These are phyloP conservation scores for Fraxinus platypoda DNA, from an alignment of 305 asterid genomes.

Conservation along the genomic window DNA sequence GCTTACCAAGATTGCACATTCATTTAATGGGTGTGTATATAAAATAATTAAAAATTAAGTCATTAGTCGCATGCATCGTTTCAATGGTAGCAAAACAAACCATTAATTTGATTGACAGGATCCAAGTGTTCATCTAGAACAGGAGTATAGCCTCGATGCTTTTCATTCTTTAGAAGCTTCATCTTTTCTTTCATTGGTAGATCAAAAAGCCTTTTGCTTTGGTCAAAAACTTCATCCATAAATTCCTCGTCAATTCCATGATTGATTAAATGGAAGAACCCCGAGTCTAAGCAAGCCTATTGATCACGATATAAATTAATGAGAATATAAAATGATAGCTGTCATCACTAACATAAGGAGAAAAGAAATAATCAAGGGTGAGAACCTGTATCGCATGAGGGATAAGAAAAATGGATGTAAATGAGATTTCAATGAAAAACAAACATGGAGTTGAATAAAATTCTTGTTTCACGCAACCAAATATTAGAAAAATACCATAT, in stretches of 20 bases:
- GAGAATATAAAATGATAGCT: not conserved
- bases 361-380: not conserved
- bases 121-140: slow-evolving; percentile 70
- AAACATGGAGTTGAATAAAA: not conserved
- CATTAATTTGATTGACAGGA: slow-evolving; percentile 66
- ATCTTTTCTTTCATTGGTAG: slow-evolving; percentile 72
- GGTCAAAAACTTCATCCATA: slow-evolving; percentile 76
- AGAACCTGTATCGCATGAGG: not conserved
- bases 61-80: not conserved
- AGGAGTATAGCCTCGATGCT: slow-evolving; percentile 89
- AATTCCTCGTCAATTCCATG: slow-evolving; percentile 73
- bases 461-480: not conserved
- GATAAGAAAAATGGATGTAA: not conserved
- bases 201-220: slow-evolving; percentile 66
- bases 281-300: slow-evolving; percentile 84
- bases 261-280: slow-evolving; percentile 82
- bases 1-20: not conserved
- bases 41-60: not conserved
- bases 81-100: slow-evolving; percentile 32
- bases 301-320: slow-evolving; percentile 9
- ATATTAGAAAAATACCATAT: not conserved
- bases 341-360: not conserved
- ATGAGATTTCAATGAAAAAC: not conserved
- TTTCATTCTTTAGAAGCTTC: slow-evolving; percentile 71
- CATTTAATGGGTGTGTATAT: not conserved